A percentile compares a stretch with the other conserved stretches of the same genome.
These are phyloP conservation scores for Pseudonitzschia pungens DNA, from an alignment of 108 stramenopile species.

Conservation along the genomic window DNA sequence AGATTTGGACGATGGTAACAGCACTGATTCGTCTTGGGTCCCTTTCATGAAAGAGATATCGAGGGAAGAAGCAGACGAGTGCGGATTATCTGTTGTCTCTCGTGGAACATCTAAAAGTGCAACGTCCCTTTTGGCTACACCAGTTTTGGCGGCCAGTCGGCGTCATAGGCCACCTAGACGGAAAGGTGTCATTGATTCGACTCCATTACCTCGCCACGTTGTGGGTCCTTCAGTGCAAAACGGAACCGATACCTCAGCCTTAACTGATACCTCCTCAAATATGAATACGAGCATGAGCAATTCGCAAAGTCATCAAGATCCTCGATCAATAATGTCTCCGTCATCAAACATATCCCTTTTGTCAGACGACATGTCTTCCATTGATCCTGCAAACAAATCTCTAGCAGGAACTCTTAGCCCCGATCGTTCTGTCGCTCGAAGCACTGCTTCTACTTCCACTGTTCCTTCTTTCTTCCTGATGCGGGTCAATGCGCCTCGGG, in stretches of 20 bases:
- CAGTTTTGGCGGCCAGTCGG: constrained; percentile 35
- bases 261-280: constrained; percentile 8
- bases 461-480: constrained; percentile 59
- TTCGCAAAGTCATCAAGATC: constrained; percentile 2
- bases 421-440: constrained; percentile 34
- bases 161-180: constrained; percentile 57
- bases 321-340: constrained; percentile 31
- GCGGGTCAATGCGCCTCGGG: constrained; percentile 72
- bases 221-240: constrained; percentile 14
- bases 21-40: constrained; percentile 21
- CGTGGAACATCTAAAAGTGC: neutral
- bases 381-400: constrained; percentile 10
- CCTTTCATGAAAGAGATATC: constrained; percentile 59
- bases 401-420: constrained; percentile 20
- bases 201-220: constrained; percentile 24
- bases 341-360: constrained; percentile 53
- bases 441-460: constrained; percentile 6
- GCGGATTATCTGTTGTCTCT: constrained; percentile 29
- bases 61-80: constrained; percentile 16
- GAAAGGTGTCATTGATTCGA: constrained; percentile 26
- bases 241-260: constrained; percentile 2
- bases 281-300: constrained; percentile 8
- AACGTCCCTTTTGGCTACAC: constrained; percentile 48
- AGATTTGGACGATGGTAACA: neutral
- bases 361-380: constrained; percentile 46